phyloP scores from a whole-genome alignment of 2,329 filamentous ascomycete species.

The Talaromyces pinophilus region DNA sequence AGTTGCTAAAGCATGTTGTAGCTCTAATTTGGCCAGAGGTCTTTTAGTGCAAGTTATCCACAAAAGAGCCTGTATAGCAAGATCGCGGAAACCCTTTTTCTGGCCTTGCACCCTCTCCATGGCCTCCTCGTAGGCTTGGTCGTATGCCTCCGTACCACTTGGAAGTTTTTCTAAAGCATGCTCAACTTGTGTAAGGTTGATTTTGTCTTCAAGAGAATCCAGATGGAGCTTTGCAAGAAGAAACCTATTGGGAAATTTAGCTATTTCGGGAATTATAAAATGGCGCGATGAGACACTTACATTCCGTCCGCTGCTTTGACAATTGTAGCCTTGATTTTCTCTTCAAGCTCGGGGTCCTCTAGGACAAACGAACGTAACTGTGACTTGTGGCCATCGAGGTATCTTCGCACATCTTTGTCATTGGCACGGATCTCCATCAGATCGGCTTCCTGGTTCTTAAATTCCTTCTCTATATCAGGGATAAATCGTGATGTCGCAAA shows the following conservation, averaged over 20 bases:
- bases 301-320: not conserved
- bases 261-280: not conserved
- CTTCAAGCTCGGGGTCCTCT: not conserved
- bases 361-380: slow-evolving; percentile 26
- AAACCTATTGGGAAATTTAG: slow-evolving; percentile 27
- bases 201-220: slow-evolving; percentile 26
- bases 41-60: slow-evolving; percentile 47
- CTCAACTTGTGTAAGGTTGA: slow-evolving; percentile 34
- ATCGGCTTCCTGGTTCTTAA: slow-evolving; percentile 22
- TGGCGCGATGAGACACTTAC: not conserved
- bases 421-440: slow-evolving; percentile 38
- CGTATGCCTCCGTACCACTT: slow-evolving; percentile 35
- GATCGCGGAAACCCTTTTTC: slow-evolving; percentile 29
- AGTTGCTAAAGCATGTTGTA: slow-evolving; percentile 31
- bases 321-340: slow-evolving; percentile 20
- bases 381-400: slow-evolving; percentile 31
- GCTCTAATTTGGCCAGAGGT: slow-evolving; percentile 39
- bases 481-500: slow-evolving; percentile 38
- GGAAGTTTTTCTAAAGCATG: slow-evolving; percentile 35
- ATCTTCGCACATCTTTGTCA: slow-evolving; percentile 36
- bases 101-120: slow-evolving; percentile 50
- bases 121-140: slow-evolving; percentile 46
- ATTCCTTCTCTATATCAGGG: slow-evolving; percentile 28
- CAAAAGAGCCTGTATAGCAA: slow-evolving; percentile 43
- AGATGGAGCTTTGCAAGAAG: slow-evolving; percentile 32